A percentile compares a stretch with the other conserved stretches of the same genome.
phyloP scores from a whole-genome alignment of 2,329 filamentous ascomycete genomes.

The Stemphylium beticola region DNA sequence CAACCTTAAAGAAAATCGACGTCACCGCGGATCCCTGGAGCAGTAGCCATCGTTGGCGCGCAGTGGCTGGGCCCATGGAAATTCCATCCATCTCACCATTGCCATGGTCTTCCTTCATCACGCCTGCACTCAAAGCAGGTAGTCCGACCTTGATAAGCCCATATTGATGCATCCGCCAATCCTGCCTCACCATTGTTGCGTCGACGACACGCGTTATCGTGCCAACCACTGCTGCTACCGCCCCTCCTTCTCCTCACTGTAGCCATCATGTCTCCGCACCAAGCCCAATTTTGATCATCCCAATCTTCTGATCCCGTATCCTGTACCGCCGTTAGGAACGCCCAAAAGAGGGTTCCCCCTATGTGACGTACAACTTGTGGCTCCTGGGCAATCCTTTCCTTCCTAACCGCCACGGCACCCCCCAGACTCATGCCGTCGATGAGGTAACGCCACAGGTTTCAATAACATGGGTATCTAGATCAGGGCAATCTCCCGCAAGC shows the following conservation, averaged over 20 bases:
- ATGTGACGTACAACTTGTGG: conserved; percentile 18
- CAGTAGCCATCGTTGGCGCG: conserved; percentile 3
- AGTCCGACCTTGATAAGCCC: conserved; percentile 5
- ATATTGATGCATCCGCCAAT: neutral
- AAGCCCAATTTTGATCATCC: neutral
- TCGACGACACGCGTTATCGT: conserved; percentile 3
- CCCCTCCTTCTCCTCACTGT: conserved; percentile 12
- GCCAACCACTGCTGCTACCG: conserved; percentile 10
- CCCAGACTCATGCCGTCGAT: neutral
- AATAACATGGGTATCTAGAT: neutral
- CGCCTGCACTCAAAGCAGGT: neutral
- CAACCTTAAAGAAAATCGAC: conserved; percentile 18
- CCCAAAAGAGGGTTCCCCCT: neutral
- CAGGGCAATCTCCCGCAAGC: conserved; percentile 3
- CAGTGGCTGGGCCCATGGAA: conserved; percentile 15
- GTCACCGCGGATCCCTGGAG: conserved; percentile 13
- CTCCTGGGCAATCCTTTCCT: neutral
- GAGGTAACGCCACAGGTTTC: conserved; percentile 10
- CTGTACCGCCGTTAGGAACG: neutral
- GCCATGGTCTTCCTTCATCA: neutral
- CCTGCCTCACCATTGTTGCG: too few species aligned
- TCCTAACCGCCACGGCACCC: neutral
- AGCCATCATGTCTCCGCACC: conserved; percentile 5
- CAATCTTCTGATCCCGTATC: neutral
- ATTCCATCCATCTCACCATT: neutral